Evolutionary conservation across 2,329 filamentous ascomycete genomes (phyloP).

Genomic region (Pseudophaeomoniella oleicola): DNA sequence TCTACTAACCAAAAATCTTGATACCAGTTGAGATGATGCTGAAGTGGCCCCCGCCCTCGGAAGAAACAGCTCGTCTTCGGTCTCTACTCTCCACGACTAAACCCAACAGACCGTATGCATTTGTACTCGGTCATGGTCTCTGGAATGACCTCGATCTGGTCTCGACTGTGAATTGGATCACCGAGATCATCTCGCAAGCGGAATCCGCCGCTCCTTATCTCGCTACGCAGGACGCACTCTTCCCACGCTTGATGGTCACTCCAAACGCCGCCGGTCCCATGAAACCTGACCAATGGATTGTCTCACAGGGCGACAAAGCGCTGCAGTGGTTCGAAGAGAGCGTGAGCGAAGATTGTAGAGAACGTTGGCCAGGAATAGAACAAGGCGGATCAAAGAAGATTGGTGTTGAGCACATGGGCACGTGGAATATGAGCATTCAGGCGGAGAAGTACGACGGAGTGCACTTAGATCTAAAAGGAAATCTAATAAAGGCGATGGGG

Average conservation of each 20-base stretch:
- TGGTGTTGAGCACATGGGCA: constrained; percentile 32
- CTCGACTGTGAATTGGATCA: constrained; percentile 40
- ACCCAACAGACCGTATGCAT: constrained; percentile 21
- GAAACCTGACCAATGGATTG: constrained; percentile 32
- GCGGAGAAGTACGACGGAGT: constrained; percentile 33
- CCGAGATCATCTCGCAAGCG: constrained; percentile 77
- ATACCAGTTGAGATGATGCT: constrained; percentile 30
- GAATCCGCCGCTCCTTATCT: constrained; percentile 44
- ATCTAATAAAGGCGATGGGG: constrained; percentile 36
- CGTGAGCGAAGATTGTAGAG: constrained; percentile 19
- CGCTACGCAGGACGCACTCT: constrained; percentile 6
- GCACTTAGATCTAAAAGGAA: constrained; percentile 32
- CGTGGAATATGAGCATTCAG: constrained; percentile 38
- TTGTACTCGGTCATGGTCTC: constrained; percentile 32
- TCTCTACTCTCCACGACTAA: constrained; percentile 17
- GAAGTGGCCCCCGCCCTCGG: constrained; percentile 25
- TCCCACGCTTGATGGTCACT: constrained; percentile 23
- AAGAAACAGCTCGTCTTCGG: constrained; percentile 25
- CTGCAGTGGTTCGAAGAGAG: constrained; percentile 30
- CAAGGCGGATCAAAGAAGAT: no score
- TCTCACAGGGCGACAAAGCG: constrained; percentile 33
- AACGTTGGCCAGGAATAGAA: constrained; percentile 10
- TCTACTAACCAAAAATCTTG: constrained; percentile 14
- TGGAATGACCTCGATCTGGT: constrained; percentile 33
- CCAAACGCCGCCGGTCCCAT: constrained; percentile 31